These are phyloP conservation scores for Rhodotorula glutinis DNA, from an alignment of 1,284 basidiomycete genomes.

Conservation along the genomic window DNA sequence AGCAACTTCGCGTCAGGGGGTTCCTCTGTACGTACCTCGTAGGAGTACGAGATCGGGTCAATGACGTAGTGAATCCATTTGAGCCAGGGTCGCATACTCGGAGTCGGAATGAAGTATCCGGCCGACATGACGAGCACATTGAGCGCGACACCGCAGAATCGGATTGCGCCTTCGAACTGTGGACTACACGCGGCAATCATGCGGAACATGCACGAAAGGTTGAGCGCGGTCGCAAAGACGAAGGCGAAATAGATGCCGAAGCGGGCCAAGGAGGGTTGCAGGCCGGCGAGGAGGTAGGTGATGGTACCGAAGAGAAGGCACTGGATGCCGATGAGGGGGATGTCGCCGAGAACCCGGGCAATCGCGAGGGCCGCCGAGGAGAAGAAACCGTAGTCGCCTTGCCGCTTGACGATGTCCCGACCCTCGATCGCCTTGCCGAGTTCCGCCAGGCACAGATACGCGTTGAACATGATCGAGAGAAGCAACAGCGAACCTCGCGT, in stretches of 20 bases:
- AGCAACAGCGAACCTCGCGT: conserved; percentile 42
- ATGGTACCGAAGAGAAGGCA: conserved; percentile 43
- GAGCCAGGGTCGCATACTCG: conserved; percentile 40
- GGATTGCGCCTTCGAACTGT: conserved; percentile 44
- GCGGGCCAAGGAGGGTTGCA: conserved; percentile 29
- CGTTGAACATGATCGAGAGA: conserved; percentile 43
- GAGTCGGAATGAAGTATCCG: conserved; percentile 45
- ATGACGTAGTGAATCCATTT: conserved; percentile 43
- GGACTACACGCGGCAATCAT: conserved; percentile 43
- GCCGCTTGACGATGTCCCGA: conserved; percentile 41
- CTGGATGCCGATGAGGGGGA: conserved; percentile 43
- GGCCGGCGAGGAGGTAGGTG: conserved; percentile 44
- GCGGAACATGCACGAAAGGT: conserved; percentile 44
- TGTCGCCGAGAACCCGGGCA: conserved; percentile 42
- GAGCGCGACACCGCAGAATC: conserved; percentile 43
- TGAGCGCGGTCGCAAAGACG: conserved; percentile 42
- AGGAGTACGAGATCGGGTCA: conserved; percentile 43
- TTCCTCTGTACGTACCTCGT: conserved; percentile 36
- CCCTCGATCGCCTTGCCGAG: conserved; percentile 43
- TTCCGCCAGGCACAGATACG: conserved; percentile 43
- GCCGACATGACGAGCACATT: conserved; percentile 45
- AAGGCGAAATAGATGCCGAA: conserved; percentile 41
- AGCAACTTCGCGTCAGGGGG: not conserved
- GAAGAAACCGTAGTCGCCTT: conserved; percentile 44
- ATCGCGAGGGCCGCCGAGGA: conserved; percentile 41